phyloP scores from a whole-genome alignment of 129 eudicot species.

The Flaveria robusta region DNA sequence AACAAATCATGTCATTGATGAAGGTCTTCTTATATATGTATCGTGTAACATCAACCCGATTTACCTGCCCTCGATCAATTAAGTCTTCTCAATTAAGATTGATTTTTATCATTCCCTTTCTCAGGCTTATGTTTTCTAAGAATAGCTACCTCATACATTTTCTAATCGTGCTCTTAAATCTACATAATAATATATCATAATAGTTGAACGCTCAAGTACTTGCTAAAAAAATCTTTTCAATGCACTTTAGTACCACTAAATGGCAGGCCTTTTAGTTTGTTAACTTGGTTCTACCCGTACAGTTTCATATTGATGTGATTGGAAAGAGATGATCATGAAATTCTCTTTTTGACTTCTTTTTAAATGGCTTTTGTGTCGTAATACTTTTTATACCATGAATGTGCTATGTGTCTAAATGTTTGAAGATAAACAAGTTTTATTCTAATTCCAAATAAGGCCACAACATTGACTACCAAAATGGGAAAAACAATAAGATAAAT shows the following conservation, averaged over 20 bases:
- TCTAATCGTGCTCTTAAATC: too few species aligned
- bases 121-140: too few species aligned
- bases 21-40: too few species aligned
- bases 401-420: neutral
- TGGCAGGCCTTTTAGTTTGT: too few species aligned
- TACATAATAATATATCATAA: too few species aligned
- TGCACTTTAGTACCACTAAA: too few species aligned
- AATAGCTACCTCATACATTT: too few species aligned
- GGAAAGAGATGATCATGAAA: neutral
- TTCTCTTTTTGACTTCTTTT: neutral
- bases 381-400: neutral
- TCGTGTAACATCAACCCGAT: too few species aligned
- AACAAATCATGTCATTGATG: too few species aligned
- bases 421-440: neutral
- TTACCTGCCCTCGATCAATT: too few species aligned
- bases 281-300: neutral
- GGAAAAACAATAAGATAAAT: constrained; percentile 3
- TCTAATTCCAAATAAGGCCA: constrained; percentile 3
- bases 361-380: neutral
- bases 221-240: too few species aligned
- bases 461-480: neutral
- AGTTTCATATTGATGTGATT: neutral
- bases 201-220: too few species aligned
- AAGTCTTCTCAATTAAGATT: neutral
- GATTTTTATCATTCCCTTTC: neutral